Percentiles rank a stretch among this genome's conserved stretches.
Evolutionary conservation across 73 alveolate species (phyloP).

Genomic region (Symbiodinium natans): DNA sequence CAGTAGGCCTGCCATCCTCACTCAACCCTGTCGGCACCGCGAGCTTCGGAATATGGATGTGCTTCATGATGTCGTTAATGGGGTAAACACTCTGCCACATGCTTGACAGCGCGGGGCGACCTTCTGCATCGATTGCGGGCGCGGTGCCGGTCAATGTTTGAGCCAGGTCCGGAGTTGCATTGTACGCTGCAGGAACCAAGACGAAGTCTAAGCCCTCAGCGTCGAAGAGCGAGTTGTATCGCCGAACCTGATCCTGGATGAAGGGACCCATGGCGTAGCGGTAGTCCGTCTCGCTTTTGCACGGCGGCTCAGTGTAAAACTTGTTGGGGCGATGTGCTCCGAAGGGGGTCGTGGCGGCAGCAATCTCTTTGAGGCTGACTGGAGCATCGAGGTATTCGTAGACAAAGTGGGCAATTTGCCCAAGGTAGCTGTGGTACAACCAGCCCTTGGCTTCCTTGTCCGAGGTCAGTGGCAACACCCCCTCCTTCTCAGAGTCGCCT

Average conservation of each 20-base stretch:
- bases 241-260: background rate
- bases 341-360: background rate
- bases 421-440: background rate
- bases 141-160: background rate
- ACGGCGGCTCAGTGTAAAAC: background rate
- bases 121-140: conserved; percentile 14
- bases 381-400: conserved; percentile 43
- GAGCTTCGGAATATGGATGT: conserved; percentile 43
- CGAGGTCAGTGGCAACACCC: background rate
- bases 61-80: background rate
- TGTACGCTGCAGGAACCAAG: conserved; percentile 27
- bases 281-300: conserved; percentile 26
- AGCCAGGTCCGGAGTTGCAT: conserved; percentile 16
- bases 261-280: conserved; percentile 47
- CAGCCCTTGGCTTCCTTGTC: background rate
- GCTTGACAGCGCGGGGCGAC: background rate
- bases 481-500: background rate
- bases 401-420: conserved; percentile 12
- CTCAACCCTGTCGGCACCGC: conserved; percentile 29
- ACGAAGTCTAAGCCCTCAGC: conserved; percentile 5
- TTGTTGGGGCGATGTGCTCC: background rate
- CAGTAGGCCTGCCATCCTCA: conserved; percentile 50
- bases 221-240: conserved; percentile 25
- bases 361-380: conserved; percentile 31
- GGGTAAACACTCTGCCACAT: conserved; percentile 22